These are phyloP conservation scores for Aspergillus oerlinghausenensis DNA, from an alignment of 2,329 filamentous ascomycete genomes.

Conservation along the genomic window DNA sequence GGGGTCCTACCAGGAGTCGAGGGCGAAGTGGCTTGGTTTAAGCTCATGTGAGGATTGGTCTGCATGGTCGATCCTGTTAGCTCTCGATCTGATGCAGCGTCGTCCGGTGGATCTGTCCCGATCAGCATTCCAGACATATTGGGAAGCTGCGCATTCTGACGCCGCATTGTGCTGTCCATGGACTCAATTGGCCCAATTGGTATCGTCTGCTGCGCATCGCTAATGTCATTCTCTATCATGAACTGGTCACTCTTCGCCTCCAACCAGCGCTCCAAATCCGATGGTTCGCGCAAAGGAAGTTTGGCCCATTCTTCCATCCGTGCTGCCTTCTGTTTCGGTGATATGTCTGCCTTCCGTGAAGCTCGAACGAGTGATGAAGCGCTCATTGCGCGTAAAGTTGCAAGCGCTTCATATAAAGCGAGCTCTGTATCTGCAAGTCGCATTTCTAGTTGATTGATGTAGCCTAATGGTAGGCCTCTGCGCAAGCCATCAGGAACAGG, in stretches of 20 bases:
- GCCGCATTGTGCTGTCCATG: not conserved
- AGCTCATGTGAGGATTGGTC: not conserved
- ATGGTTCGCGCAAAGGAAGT: not conserved
- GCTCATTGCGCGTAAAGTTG: constrained; percentile 1
- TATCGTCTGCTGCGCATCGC: not conserved
- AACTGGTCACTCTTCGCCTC: not conserved
- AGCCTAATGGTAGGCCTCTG: constrained; percentile 28
- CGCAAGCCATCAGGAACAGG: not conserved
- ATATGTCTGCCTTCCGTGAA: not conserved
- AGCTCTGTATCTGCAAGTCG: constrained; percentile 30
- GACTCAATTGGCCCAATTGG: not conserved
- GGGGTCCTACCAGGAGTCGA: not conserved
- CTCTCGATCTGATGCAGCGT: no score
- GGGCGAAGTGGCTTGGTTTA: not conserved
- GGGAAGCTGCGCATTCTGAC: not conserved
- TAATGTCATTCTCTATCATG: not conserved
- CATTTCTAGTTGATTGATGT: constrained; percentile 37
- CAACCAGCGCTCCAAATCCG: constrained; percentile 6
- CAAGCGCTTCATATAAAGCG: constrained; percentile 21
- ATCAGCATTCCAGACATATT: not conserved
- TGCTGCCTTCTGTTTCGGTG: not conserved
- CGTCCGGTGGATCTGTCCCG: not conserved
- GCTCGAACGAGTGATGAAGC: not conserved
- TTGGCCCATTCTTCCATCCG: constrained; percentile 4
- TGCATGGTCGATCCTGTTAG: no score